These are phyloP conservation scores for Suillus luteus DNA, from an alignment of 768 basidiomycete species.

Conservation along the genomic window DNA sequence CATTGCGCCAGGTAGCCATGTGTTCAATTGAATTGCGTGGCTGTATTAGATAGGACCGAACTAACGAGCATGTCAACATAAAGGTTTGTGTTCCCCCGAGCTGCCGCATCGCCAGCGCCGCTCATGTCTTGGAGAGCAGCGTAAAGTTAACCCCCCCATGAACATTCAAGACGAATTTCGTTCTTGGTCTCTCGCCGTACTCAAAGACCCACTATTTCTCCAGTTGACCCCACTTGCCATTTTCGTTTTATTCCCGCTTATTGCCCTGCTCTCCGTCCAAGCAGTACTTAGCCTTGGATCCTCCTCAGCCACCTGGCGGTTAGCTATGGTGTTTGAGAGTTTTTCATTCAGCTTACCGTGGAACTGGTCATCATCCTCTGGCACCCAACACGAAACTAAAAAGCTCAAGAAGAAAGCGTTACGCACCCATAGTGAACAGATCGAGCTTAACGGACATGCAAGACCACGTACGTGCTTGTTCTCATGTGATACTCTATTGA, in stretches of 20 bases:
- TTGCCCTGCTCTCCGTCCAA: conserved; percentile 34
- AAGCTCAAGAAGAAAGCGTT: conserved; percentile 51
- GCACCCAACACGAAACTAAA: conserved; percentile 38
- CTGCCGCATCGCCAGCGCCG: conserved; percentile 19
- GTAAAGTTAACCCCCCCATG: conserved; percentile 41
- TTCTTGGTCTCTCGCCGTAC: conserved; percentile 41
- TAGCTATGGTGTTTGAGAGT: conserved; percentile 58
- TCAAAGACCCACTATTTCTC: conserved; percentile 43
- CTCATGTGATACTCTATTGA: neutral
- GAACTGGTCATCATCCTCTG: conserved; percentile 52
- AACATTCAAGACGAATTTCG: conserved; percentile 43
- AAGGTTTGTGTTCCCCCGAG: conserved; percentile 8
- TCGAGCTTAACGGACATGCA: conserved; percentile 43
- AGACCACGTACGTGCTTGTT: conserved; percentile 29
- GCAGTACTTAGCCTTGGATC: conserved; percentile 31
- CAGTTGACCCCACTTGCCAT: conserved; percentile 61
- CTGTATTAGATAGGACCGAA: neutral
- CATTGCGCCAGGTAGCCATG: conserved; percentile 86
- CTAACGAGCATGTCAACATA: conserved; percentile 2
- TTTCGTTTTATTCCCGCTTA: conserved; percentile 46
- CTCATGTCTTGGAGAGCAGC: conserved; percentile 31
- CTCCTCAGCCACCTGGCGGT: conserved; percentile 29
- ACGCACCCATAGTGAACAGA: conserved; percentile 59
- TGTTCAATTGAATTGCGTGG: conserved; percentile 34
- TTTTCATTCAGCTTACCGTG: conserved; percentile 60